phyloP scores from a whole-genome alignment of 176 grass and related monocot species.

The Hyparrhenia diplandra region DNA sequence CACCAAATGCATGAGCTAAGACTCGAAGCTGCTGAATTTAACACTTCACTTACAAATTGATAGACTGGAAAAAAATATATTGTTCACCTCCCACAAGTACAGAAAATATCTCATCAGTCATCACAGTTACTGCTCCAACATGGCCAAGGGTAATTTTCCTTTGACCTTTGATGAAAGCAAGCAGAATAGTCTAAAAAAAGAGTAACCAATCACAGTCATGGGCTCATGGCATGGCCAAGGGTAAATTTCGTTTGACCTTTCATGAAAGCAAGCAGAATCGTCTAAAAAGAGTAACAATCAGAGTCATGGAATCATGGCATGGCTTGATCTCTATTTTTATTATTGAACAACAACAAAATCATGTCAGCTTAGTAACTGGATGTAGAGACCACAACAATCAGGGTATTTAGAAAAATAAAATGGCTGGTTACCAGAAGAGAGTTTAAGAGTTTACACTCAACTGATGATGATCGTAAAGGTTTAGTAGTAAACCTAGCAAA shows the following conservation, averaged over 20 bases:
- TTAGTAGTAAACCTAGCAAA: not conserved
- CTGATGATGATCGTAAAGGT: not conserved
- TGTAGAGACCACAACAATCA: not conserved
- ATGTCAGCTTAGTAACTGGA: not conserved
- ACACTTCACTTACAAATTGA: not conserved
- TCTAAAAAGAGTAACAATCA: slow-evolving; percentile 4
- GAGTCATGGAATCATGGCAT: not conserved
- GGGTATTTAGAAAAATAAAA: not conserved
- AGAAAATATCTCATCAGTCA: not conserved
- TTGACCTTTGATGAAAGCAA: not conserved
- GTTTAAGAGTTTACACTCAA: not conserved
- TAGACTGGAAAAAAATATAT: not conserved
- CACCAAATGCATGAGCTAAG: not conserved
- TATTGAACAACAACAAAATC: not conserved
- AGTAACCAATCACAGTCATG: not conserved
- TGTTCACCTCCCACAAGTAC: not conserved
- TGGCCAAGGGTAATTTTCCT: not conserved
- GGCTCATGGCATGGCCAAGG: not conserved
- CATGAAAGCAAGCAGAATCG: not conserved
- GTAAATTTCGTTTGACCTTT: not conserved
- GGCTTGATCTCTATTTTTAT: not conserved
- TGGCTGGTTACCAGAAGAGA: not conserved
- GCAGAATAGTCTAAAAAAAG: not conserved
- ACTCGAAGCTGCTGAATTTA: not conserved
- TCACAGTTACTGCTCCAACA: not conserved